Base-by-base conservation (phyloP, 73 alveolate species). In the Uronychia setigera region DNA sequence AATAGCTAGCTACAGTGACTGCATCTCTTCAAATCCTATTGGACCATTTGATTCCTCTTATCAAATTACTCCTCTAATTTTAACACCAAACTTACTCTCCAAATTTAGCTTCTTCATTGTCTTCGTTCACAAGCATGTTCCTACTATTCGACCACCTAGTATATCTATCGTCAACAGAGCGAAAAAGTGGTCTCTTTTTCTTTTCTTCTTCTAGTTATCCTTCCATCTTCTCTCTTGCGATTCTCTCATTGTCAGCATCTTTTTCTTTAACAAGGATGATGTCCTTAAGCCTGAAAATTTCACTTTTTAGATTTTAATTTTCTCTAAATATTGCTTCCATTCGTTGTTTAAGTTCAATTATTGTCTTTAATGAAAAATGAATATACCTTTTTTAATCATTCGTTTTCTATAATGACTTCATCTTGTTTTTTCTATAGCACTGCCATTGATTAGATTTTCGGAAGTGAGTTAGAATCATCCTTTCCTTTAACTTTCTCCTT, bases 1-100 rank as follows among this genome's bases (percentile, higher is more conserved):
- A 14, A 85, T 35, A 1, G 91, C 91, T 30, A 85, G 28, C 59
- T 85, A 59, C 29, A 85, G 30, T 0, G 91, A 83, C 59, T 84
- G 76, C 27, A 85, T 76, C 27, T 85, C 86, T 29, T 85, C 91
- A n/a, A 77, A 26, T 27, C 77, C 86, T 58, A 77, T 78, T 29
- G 58, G 58, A n/a, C 77, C 35, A 30, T 34, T n/a, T 32, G 31
- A 59, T 79, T 26, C 76, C 25, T 29, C 59, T 19, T 33, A n/a
- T 58, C 80, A 28, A 31, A 31, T 1, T 29, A 29, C 34, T 19
- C 79, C 87, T 14, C 80, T 34, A 33, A 27, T 14, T 13, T 76
- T 32, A n/a, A 26, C 34, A 33, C 35, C n/a, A 59, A 32, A 79
- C 13, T 33, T 33, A 9, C 9, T 1, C 79, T 74, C 32, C 29